These are phyloP conservation scores for Lichtheimia corymbifera DNA, from an alignment of 371 early-diverging fungal genomes.

Conservation along the genomic window DNA sequence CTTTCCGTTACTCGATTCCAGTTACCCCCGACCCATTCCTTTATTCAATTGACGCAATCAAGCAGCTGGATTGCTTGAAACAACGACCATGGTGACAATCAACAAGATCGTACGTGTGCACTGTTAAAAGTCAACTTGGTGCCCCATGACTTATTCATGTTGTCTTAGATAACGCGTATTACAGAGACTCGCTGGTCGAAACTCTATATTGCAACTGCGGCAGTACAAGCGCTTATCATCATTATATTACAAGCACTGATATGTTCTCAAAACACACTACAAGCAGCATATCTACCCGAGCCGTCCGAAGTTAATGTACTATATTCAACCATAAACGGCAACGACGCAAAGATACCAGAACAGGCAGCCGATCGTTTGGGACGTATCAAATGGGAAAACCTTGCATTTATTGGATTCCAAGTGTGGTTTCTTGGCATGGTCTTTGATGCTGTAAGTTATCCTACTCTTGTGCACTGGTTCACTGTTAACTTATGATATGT, in stretches of 20 bases:
- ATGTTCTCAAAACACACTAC: slow-evolving; percentile 28
- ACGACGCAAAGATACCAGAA: slow-evolving; percentile 14
- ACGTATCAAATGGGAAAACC: slow-evolving; percentile 42
- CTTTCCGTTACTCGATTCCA: too few species aligned
- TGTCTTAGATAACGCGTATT: slow-evolving; percentile 28
- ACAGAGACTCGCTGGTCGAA: slow-evolving; percentile 42
- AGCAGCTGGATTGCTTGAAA: slow-evolving; percentile 33
- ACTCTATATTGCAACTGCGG: slow-evolving; percentile 30
- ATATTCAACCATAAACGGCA: slow-evolving; percentile 4
- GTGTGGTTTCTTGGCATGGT: slow-evolving; percentile 40
- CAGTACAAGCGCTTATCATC: slow-evolving; percentile 30
- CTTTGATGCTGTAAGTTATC: slow-evolving; percentile 42
- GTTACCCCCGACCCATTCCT: slow-evolving; percentile 1
- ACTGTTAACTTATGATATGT: background rate
- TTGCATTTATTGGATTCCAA: slow-evolving; percentile 43
- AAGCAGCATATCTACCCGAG: slow-evolving; percentile 19
- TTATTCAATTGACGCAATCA: slow-evolving; percentile 2
- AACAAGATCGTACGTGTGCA: slow-evolving; percentile 26
- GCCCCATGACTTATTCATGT: background rate
- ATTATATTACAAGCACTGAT: slow-evolving; percentile 26
- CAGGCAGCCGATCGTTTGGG: slow-evolving; percentile 30
- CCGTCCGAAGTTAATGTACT: slow-evolving; percentile 9
- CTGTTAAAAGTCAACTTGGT: background rate
- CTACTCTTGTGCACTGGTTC: background rate
- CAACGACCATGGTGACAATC: slow-evolving; percentile 26